phyloP scores from a whole-genome alignment of 2,329 filamentous ascomycete species.

The Phialemoniopsis sp. region DNA sequence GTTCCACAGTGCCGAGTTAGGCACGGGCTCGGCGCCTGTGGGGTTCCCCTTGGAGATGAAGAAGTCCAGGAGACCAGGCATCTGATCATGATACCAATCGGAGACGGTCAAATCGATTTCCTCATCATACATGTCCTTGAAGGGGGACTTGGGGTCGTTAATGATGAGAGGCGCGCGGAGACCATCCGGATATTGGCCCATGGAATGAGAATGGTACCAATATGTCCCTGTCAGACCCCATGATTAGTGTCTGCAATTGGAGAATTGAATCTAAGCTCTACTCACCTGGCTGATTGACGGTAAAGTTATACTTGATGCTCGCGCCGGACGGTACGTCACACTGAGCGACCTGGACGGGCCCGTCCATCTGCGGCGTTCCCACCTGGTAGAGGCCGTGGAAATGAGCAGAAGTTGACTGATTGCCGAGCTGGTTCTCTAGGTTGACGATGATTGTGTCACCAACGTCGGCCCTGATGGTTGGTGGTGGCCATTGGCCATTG shows the following conservation, averaged over 20 bases:
- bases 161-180: conserved; percentile 61
- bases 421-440: conserved; percentile 54
- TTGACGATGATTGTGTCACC: conserved; percentile 60
- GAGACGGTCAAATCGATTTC: conserved; percentile 62
- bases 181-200: conserved; percentile 68
- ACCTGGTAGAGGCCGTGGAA: conserved; percentile 72
- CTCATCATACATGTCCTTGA: conserved; percentile 52
- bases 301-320: conserved; percentile 69
- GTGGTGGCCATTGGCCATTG: conserved; percentile 73
- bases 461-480: conserved; percentile 56
- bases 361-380: conserved; percentile 67
- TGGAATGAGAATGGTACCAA: conserved; percentile 73
- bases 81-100: conserved; percentile 66
- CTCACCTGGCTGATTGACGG: conserved; percentile 31
- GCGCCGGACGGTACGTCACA: conserved; percentile 60
- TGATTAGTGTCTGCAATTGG: background rate
- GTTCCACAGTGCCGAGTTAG: conserved; percentile 66
- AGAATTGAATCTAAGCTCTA: background rate
- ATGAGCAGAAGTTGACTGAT: conserved; percentile 59
- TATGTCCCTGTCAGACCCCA: conserved; percentile 63
- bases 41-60: conserved; percentile 53
- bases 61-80: conserved; percentile 36
- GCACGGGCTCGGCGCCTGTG: conserved; percentile 60
- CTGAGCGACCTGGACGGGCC: conserved; percentile 61
- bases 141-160: conserved; percentile 58